These are phyloP conservation scores for Combretum micranthum DNA, from an alignment of 345 rosid genomes.

Conservation along the genomic window DNA sequence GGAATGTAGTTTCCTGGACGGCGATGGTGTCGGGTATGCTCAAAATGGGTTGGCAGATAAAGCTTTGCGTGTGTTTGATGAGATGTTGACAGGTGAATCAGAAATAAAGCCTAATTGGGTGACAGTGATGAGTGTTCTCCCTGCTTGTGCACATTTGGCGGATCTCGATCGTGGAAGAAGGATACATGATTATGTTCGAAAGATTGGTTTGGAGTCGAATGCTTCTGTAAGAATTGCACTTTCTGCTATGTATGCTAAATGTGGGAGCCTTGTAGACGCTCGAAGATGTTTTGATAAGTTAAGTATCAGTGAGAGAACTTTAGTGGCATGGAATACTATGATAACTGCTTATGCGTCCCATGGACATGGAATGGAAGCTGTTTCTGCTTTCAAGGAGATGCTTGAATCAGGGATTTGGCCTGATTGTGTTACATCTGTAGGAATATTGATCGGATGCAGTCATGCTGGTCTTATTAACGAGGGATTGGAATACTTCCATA, in stretches of 20 bases:
- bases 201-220: constrained; percentile 11
- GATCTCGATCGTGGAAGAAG: constrained; percentile 23
- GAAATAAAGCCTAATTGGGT: constrained; percentile 31
- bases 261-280: constrained; percentile 32
- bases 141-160: constrained; percentile 35
- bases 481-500: constrained; percentile 37
- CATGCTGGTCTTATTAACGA: constrained; percentile 36
- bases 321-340: constrained; percentile 50
- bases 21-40: constrained; percentile 30
- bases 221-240: constrained; percentile 27
- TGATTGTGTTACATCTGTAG: constrained; percentile 41
- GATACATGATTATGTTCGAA: constrained; percentile 26
- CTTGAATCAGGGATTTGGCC: constrained; percentile 27
- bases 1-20: constrained; percentile 42
- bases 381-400: constrained; percentile 34
- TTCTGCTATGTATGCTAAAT: constrained; percentile 30
- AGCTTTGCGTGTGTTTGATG: constrained; percentile 27
- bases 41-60: constrained; percentile 25
- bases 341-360: constrained; percentile 41
- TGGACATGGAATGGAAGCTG: constrained; percentile 26
- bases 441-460: constrained; percentile 54
- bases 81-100: constrained; percentile 23
- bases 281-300: constrained; percentile 16
- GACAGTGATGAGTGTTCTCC: constrained; percentile 34
- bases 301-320: constrained; percentile 7